phyloP scores from a whole-genome alignment of 2,329 filamentous ascomycete species.

The Botryotinia convoluta region DNA sequence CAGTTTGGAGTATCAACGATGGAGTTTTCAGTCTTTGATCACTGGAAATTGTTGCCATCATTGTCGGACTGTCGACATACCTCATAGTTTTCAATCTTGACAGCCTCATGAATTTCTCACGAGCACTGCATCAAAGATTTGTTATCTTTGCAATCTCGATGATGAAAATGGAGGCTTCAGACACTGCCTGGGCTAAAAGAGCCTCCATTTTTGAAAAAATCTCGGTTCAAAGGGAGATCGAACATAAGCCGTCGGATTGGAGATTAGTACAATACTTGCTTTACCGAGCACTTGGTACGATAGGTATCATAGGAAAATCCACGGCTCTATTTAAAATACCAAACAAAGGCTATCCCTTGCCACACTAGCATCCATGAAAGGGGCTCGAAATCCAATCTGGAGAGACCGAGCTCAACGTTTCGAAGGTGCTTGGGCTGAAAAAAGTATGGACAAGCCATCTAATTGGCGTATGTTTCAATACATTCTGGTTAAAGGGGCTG shows the following conservation, averaged over 20 bases:
- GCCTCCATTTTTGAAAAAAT: not conserved
- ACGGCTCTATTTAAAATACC: not conserved
- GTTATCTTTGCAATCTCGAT: not conserved
- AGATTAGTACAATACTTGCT: not conserved
- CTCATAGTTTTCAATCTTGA: not conserved
- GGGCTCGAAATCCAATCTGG: not conserved
- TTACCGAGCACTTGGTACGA: not conserved
- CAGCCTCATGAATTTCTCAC: not conserved
- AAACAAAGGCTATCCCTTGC: not conserved
- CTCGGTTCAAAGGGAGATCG: not conserved
- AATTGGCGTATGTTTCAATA: not conserved
- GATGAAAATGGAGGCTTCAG: not conserved
- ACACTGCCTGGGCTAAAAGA: not conserved
- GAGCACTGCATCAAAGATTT: not conserved
- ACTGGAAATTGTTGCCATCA: not conserved
- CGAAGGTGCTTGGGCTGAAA: not conserved
- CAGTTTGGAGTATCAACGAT: not conserved
- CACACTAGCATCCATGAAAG: not conserved
- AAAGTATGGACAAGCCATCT: not conserved
- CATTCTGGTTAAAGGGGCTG: not conserved
- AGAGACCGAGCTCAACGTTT: not conserved
- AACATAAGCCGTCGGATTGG: not conserved
- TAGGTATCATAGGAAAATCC: not conserved
- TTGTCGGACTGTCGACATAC: not conserved
- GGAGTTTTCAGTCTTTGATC: not conserved